Base-by-base conservation (phyloP, 768 basidiomycete genomes). In the Phlebiopsis flavidoalba region DNA sequence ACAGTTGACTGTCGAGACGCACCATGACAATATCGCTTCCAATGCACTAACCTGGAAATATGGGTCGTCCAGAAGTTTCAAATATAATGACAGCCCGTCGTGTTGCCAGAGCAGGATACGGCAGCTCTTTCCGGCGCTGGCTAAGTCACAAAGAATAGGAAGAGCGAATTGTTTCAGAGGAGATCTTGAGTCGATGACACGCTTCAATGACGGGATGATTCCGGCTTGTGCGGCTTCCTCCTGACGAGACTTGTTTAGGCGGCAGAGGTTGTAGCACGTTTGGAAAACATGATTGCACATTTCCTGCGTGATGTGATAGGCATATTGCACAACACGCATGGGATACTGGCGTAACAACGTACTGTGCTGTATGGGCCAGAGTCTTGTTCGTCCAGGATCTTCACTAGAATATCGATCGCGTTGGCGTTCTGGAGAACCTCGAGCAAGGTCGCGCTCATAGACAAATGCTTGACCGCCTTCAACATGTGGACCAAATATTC, bases 201-300 rank as follows among this genome's bases (percentile, higher is more conserved):
- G 85, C 72, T 94, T 91, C 46, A 99, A 81, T 65, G 91, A 85
- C 2, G 97, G 95, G 24, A 99, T 87, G 60, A 97, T 93, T 11
- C 95, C 96, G 8, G 93, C 93, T 69, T 95, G 89, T 1, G 95
- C 96, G 12, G 97, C 95, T 72, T 98, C 97, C 73, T 98, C 97
- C 72, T 98, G 96, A 54, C 97, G 80, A 2, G 86, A 84, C 74
- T 97, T 97, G 75, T 95, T 95, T 61, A 99, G 77, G 6, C 95
- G 86, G 71, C 95, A 98, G 17, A 99, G 87, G 66, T 96, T 96
- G 78, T 93, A 98, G 68, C 95, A 93, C 2, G 95, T 94, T 74
- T 97, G 95, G 81, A 98, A 95, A 61, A 97, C 86, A 67, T 98
- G 94, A 64, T 98, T 98, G 53, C 93, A 89, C 74, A 98, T 91